A percentile compares a stretch with the other conserved stretches of the same genome.
phyloP scores from a whole-genome alignment of 1,139 yeast species.

The Candida labiduridarum region DNA sequence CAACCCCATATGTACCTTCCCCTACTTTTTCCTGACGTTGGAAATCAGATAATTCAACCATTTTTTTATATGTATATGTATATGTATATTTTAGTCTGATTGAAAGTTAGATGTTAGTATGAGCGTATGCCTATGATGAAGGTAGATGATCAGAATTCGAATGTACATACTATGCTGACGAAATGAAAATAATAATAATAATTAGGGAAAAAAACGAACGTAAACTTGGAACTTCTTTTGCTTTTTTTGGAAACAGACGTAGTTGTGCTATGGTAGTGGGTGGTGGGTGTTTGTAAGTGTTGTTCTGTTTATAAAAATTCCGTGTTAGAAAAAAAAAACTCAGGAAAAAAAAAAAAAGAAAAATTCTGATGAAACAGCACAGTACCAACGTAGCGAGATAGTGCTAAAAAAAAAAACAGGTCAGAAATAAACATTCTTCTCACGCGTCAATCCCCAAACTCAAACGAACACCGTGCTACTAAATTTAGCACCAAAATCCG shows the following conservation, averaged over 20 bases:
- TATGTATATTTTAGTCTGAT: neutral
- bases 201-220: neutral
- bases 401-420: neutral
- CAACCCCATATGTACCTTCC: conserved; percentile 98
- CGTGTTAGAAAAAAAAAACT: neutral
- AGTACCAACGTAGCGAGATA: neutral
- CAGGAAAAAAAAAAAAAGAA: neutral
- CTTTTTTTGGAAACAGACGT: neutral
- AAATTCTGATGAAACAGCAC: neutral
- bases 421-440: conserved; percentile 1
- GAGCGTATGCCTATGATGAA: too few relatives aligned
- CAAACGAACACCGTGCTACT: neutral
- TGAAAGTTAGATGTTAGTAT: neutral
- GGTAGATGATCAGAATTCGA: too few relatives aligned
- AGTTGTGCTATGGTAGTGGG: neutral
- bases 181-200: neutral
- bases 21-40: conserved; percentile 96
- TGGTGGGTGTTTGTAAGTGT: neutral
- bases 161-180: neutral
- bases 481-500: neutral
- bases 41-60: conserved; percentile 88
- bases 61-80: conserved; percentile 21
- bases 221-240: neutral
- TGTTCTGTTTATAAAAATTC: neutral
- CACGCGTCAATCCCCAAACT: neutral